A percentile compares a stretch with the other conserved stretches of the same genome.
Evolutionary conservation across 345 rosid species (phyloP).

Genomic region (Odontarrhena argentea): DNA sequence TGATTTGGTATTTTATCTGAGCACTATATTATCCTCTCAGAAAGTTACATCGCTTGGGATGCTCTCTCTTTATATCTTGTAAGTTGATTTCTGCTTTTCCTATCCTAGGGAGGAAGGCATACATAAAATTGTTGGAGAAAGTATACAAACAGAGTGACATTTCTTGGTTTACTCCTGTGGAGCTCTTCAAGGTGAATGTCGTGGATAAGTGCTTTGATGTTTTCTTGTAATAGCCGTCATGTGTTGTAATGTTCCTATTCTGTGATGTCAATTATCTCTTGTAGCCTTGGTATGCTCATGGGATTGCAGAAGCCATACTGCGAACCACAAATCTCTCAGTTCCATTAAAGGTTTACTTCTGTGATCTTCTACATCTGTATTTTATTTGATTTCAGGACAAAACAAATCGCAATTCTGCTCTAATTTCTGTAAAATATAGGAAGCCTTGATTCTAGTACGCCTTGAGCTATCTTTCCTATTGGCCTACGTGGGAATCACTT

Average conservation of each 20-base stretch:
- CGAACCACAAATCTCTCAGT: conserved; percentile 86
- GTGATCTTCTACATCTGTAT: not conserved
- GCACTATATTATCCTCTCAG: conserved; percentile 6
- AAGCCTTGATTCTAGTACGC: not conserved
- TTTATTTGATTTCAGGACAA: not conserved
- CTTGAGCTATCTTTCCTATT: conserved; percentile 19
- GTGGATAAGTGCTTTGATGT: not conserved
- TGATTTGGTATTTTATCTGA: not conserved
- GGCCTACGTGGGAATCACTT: not conserved
- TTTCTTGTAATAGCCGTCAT: conserved; percentile 11
- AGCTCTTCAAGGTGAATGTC: conserved; percentile 81
- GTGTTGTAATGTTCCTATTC: not conserved
- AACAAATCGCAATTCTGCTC: not conserved
- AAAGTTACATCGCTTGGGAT: not conserved
- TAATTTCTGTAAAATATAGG: conserved; percentile 1
- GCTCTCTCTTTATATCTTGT: not conserved
- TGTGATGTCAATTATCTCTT: conserved; percentile 23
- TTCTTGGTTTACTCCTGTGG: conserved; percentile 98
- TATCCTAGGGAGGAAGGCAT: conserved; percentile 77
- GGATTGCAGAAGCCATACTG: conserved; percentile 92
- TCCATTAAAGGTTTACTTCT: conserved; percentile 69
- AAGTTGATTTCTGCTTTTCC: not conserved
- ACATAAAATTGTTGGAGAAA: conserved; percentile 76
- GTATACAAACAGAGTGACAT: conserved; percentile 86
- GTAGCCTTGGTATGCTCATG: conserved; percentile 99